Conservation (phyloP, 2,329 filamentous ascomycete genomes). For the Cladobotryum protrusum region DNA sequence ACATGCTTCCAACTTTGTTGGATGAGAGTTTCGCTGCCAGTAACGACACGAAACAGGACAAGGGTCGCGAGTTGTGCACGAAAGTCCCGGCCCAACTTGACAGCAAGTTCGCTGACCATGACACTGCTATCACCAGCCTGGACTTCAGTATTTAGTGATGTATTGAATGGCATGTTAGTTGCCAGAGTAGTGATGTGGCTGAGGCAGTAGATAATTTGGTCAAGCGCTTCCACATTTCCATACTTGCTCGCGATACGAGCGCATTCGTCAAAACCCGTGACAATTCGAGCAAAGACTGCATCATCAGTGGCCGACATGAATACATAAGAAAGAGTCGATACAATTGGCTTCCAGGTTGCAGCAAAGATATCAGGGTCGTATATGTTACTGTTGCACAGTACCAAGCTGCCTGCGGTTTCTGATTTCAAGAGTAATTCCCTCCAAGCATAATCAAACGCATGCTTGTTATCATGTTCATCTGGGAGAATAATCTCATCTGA, state of each 20-base stretch:
- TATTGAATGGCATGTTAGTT: conserved; percentile 69
- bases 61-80: conserved; percentile 89
- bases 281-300: conserved; percentile 85
- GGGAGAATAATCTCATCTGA: conserved; percentile 92
- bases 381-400: conserved; percentile 82
- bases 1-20: conserved; percentile 73
- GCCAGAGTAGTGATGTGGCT: conserved; percentile 86
- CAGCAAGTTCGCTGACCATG: conserved; percentile 97
- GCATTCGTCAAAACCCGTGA: conserved; percentile 93
- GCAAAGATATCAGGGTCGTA: conserved; percentile 98
- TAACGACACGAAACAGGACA: conserved; percentile 89
- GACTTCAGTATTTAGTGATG: conserved; percentile 87
- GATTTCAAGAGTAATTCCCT: conserved; percentile 87
- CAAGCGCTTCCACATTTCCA: conserved; percentile 75
- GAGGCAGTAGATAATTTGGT: conserved; percentile 86
- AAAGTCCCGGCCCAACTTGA: conserved; percentile 90
- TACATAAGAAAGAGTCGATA: conserved; percentile 92
- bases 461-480: conserved; percentile 93
- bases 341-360: conserved; percentile 89
- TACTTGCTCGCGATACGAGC: conserved; percentile 87
- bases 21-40: conserved; percentile 74
- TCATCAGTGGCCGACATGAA: conserved; percentile 99
- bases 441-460: conserved; percentile 97
- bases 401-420: conserved; percentile 64
- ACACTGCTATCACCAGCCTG: conserved; percentile 87